Evolutionary conservation across 306 rosid genomes (phyloP).

Genomic region (Medicago arabica): DNA sequence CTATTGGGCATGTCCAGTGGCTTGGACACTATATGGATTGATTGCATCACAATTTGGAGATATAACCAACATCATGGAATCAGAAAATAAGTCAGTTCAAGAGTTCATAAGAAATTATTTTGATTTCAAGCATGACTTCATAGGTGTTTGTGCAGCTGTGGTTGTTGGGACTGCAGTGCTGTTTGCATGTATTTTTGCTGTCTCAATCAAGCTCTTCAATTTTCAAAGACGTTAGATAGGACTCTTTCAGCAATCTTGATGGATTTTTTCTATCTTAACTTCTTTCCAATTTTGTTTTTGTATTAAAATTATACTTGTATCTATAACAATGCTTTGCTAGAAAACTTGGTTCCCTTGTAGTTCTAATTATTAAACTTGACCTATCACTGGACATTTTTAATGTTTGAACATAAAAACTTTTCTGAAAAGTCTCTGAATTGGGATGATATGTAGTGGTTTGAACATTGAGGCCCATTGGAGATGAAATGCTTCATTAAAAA

Average conservation of each 20-base stretch:
- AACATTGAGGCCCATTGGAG: too few relatives aligned
- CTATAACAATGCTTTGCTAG: not conserved
- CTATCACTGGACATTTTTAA: too few relatives aligned
- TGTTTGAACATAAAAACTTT: too few relatives aligned
- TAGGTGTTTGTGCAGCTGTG: slow-evolving; percentile 48
- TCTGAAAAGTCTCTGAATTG: too few relatives aligned
- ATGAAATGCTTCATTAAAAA: too few relatives aligned
- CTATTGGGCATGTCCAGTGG: slow-evolving; percentile 76
- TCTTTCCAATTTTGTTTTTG: not conserved
- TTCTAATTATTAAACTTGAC: too few relatives aligned
- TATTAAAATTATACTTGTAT: not conserved
- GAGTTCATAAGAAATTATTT: slow-evolving; percentile 9
- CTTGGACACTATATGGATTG: slow-evolving; percentile 80
- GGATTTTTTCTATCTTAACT: slow-evolving; percentile 6
- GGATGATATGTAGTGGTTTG: too few relatives aligned
- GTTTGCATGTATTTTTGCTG: slow-evolving; percentile 54
- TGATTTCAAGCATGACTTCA: slow-evolving; percentile 54
- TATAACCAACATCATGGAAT: not conserved
- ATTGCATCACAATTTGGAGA: slow-evolving; percentile 70
- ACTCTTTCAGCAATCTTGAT: not conserved
- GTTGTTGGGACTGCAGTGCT: slow-evolving; percentile 43
- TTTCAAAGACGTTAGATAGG: slow-evolving; percentile 55
- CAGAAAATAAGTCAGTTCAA: slow-evolving; percentile 24
- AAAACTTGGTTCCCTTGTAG: too few relatives aligned
- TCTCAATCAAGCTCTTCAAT: slow-evolving; percentile 55